Conservation (phyloP, 148 eudicot genomes). For the Vaccinium corymbosum region DNA sequence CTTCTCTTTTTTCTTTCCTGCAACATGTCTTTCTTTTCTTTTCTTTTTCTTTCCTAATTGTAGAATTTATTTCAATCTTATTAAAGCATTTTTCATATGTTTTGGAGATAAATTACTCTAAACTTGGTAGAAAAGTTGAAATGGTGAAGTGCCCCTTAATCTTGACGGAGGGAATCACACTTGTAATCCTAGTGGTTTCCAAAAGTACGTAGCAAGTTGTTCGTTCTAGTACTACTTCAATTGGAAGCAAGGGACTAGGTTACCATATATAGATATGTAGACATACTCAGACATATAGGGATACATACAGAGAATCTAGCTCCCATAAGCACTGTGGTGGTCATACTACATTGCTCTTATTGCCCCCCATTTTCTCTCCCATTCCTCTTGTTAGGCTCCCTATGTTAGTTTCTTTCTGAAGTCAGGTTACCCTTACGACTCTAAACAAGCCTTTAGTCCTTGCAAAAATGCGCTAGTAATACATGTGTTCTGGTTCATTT, state of each 20-base stretch:
- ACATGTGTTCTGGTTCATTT: background rate
- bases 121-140: constrained; percentile 7
- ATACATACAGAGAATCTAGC: background rate
- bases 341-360: background rate
- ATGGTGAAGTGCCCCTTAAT: constrained; percentile 8
- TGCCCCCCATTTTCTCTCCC: background rate
- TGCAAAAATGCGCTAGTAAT: background rate
- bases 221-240: background rate
- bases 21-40: background rate
- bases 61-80: no score
- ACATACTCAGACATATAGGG: background rate
- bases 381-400: background rate
- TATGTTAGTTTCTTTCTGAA: background rate
- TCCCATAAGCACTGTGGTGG: background rate
- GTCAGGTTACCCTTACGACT: background rate
- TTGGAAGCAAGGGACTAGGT: background rate
- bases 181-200: background rate
- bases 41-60: background rate
- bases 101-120: background rate
- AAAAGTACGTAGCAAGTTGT: background rate
- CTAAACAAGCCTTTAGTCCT: background rate
- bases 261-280: background rate
- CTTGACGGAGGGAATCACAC: background rate
- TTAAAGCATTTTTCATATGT: background rate
- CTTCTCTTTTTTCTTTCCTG: background rate